Base-by-base conservation (phyloP, 768 basidiomycete species). In the Tulasnella sp. region DNA sequence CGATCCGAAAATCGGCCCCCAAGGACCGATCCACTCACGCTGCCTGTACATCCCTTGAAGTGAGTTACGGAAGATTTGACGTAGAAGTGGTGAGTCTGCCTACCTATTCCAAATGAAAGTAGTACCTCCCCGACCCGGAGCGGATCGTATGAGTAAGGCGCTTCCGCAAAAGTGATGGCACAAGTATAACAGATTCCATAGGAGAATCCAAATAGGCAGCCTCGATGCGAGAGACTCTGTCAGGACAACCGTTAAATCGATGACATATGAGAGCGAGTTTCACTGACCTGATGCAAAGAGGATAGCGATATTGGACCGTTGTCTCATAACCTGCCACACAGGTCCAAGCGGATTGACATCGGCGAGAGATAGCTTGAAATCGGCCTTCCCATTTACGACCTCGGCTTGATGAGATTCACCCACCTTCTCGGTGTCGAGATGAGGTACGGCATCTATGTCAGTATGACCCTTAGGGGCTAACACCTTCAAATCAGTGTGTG, bases 301-400 rank as follows among this genome's bases (percentile, higher is more conserved):
- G 56, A 85, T 82, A 1, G 77, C 69, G 7, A 86, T 51, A 62
- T 94, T 96, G 65, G 88, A 86, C 51, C 71, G 75, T 41, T 81
- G 75, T 15, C 76, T 74, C 23, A 90, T 63, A 24, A 89, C 78
- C 29, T 74, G 67, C 53, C 72, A 68, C 50, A 90, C 76, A 1
- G 86, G 85, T 49, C 75, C 76, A 51, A 87, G 67, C 0, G 88
- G 87, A 67, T 88, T 89, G n/a, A 91, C 75, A 64, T 91, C 88
- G 60, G 69, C 76, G 3, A 89, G 63, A 5, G 83, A 78, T 34
- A 88, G 70, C 62, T 75, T 80, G 47, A 86, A 67, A 26, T 73
- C 69, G 23, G 61, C 69, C 3, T 64, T 34, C 27, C 41, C 29
- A 24, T 19, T 4, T 59, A 19, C 27, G 9, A 7, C 7, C 47